Evolutionary conservation across 176 grass and related monocot species (phyloP).

Genomic region (Otatea glauca): DNA sequence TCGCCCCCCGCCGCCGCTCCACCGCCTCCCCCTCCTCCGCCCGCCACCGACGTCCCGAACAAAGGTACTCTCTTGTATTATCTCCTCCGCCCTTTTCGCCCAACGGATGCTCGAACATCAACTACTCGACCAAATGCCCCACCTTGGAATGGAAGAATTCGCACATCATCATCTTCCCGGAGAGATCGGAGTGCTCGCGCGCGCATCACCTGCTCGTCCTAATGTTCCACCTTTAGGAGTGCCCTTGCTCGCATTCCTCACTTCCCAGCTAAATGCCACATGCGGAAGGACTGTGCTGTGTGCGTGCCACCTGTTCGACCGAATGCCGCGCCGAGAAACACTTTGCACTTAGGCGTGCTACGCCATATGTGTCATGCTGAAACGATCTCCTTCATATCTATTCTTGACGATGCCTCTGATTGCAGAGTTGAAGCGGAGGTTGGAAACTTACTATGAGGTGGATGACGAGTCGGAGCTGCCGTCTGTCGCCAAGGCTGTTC

Average conservation of each 20-base stretch:
- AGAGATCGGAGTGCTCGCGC: background rate
- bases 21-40: conserved; percentile 9
- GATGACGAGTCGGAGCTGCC: conserved; percentile 53
- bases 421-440: conserved; percentile 63
- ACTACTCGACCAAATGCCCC: conserved; percentile 12
- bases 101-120: background rate
- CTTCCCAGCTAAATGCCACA: background rate
- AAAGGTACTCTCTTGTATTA: conserved; percentile 37
- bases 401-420: background rate
- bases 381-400: conserved; percentile 8
- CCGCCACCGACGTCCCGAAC: conserved; percentile 39
- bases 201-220: background rate
- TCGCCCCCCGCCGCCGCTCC: background rate
- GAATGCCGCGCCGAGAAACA: conserved; percentile 24
- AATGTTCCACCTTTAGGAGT: background rate
- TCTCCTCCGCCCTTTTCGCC: background rate
- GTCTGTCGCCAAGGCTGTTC: conserved; percentile 48
- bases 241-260: background rate
- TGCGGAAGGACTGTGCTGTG: background rate
- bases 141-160: background rate
- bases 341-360: background rate
- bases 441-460: conserved; percentile 60
- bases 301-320: conserved; percentile 16
- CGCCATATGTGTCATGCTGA: background rate
- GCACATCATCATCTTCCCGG: background rate